Percentiles rank a stretch among this genome's conserved stretches.
Conservation (phyloP, 2,329 filamentous ascomycete species). For the Penicillium glabrum region DNA sequence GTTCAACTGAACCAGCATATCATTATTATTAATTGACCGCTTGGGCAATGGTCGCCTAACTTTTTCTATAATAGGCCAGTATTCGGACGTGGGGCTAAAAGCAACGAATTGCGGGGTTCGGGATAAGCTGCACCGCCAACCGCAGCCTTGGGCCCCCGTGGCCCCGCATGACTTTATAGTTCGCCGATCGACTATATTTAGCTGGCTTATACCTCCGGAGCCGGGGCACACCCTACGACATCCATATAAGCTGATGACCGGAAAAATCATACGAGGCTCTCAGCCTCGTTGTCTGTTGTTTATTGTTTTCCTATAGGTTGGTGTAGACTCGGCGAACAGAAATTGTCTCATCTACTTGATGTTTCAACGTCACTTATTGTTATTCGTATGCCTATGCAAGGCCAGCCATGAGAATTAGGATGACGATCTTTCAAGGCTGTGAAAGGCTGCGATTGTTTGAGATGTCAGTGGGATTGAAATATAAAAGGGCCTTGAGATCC, state of each 20-base stretch:
- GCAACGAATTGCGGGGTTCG: constrained; percentile 4
- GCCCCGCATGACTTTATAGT: neutral
- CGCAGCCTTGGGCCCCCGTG: neutral
- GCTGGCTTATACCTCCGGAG: neutral
- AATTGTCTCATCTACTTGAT: neutral
- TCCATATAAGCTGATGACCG: neutral
- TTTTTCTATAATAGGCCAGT: neutral
- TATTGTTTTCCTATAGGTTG: neutral
- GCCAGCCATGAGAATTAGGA: neutral
- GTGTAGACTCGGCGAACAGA: neutral
- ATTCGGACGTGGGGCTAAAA: neutral
- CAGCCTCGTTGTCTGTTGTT: neutral
- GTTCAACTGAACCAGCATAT: too few relatives aligned
- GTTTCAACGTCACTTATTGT: neutral
- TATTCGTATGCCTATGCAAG: neutral
- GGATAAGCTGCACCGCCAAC: constrained; percentile 1
- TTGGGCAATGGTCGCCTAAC: neutral
- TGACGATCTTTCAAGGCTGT: neutral
- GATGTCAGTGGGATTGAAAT: neutral
- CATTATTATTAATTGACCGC: neutral
- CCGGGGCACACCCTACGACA: neutral
- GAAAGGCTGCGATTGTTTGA: neutral
- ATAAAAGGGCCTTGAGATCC: neutral
- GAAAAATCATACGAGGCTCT: neutral
- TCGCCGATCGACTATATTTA: neutral